phyloP scores from a whole-genome alignment of 1,284 basidiomycete species.

The Schizopora paradoxa region DNA sequence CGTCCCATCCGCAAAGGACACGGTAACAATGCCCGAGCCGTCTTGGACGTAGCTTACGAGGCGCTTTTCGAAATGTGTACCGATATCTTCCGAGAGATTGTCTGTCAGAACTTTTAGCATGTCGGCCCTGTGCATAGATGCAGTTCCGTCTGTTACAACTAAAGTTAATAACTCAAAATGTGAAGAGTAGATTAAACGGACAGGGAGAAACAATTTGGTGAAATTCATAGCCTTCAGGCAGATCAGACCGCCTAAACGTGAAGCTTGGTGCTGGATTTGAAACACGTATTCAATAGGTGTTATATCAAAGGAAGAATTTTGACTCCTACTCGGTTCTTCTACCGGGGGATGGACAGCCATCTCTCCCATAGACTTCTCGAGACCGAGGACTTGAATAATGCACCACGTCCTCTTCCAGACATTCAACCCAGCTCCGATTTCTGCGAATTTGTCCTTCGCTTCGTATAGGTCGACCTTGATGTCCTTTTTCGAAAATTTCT shows the following conservation, averaged over 20 bases:
- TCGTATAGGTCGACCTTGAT: conserved; percentile 52
- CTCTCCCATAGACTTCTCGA: conserved; percentile 26
- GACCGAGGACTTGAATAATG: conserved; percentile 25
- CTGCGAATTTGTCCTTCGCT: conserved; percentile 38
- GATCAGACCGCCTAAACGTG: conserved; percentile 46
- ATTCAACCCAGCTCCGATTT: conserved; percentile 54
- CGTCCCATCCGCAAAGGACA: conserved; percentile 45
- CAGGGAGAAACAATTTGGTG: conserved; percentile 43
- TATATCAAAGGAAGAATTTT: conserved; percentile 5
- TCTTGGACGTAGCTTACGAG: conserved; percentile 39
- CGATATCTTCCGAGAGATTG: conserved; percentile 31
- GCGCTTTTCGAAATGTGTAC: conserved; percentile 42
- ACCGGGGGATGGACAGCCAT: conserved; percentile 33
- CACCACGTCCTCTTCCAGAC: conserved; percentile 24
- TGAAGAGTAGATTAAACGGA: conserved; percentile 22
- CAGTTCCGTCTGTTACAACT: conserved; percentile 33
- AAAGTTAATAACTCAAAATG: conserved; percentile 1
- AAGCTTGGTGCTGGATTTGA: too few relatives aligned
- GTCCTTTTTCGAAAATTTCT: conserved; percentile 36
- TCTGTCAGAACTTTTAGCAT: conserved; percentile 42
- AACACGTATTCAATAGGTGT: conserved; percentile 17
- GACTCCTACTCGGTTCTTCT: conserved; percentile 34
- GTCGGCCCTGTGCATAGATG: conserved; percentile 45
- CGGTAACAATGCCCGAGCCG: conserved; percentile 28
- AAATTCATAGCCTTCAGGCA: conserved; percentile 38